Evolutionary conservation across 225 moss, liverwort and hornwort genomes (phyloP).

Genomic region (Neckera pumila): DNA sequence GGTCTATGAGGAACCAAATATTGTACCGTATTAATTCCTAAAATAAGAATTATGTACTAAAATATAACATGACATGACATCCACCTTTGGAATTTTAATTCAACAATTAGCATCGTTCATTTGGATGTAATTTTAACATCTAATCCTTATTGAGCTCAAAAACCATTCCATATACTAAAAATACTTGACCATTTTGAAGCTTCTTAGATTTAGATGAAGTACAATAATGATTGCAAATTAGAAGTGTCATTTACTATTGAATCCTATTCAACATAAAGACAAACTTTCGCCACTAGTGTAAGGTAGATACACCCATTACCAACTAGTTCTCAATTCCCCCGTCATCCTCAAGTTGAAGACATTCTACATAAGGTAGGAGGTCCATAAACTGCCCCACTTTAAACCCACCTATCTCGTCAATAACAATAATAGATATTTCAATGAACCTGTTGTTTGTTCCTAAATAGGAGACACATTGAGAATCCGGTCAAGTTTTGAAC

Average conservation of each 20-base stretch:
- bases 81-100: background rate
- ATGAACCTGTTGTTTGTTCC: background rate
- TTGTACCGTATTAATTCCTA: rapidly evolving
- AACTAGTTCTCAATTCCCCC: rapidly evolving
- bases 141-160: background rate
- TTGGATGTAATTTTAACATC: background rate
- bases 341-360: background rate
- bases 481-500: background rate
- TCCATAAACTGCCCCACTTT: no score
- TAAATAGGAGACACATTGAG: background rate
- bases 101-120: no score
- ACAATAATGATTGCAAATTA: background rate
- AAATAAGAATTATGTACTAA: no score
- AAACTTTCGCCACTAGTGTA: background rate
- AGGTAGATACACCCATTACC: background rate
- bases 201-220: background rate
- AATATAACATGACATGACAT: no score
- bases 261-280: background rate
- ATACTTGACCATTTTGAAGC: background rate
- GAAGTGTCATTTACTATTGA: background rate
- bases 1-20: rapidly evolving
- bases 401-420: no score
- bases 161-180: no score
- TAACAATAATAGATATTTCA: background rate
- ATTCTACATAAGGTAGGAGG: no score